Percentiles rank a stretch among this genome's conserved stretches.
Evolutionary conservation across 768 basidiomycete genomes (phyloP).

Genomic region (Mycena albidolilacea): DNA sequence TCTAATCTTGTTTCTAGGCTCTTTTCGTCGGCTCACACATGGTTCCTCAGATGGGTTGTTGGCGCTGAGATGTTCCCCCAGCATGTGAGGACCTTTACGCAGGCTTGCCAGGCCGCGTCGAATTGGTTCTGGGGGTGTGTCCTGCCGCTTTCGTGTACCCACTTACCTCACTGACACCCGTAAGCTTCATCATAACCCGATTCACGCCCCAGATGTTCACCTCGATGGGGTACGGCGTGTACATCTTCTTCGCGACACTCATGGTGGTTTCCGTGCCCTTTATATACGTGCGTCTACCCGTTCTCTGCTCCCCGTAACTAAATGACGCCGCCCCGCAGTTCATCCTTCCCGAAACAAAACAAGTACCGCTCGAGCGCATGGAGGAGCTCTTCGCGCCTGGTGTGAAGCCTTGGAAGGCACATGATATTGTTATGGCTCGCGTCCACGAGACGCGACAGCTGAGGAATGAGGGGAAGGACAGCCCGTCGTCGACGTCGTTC

Average conservation of each 20-base stretch:
- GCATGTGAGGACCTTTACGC: conserved; percentile 56
- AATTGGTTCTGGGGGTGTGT: conserved; percentile 54
- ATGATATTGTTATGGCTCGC: conserved; percentile 49
- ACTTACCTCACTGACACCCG: neutral
- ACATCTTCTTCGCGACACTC: conserved; percentile 54
- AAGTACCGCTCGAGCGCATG: conserved; percentile 60
- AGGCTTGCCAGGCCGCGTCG: conserved; percentile 53
- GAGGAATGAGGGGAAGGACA: neutral
- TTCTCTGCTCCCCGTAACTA: neutral
- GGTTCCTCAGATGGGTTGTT: conserved; percentile 53
- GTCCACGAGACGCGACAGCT: conserved; percentile 39
- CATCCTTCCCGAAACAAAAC: conserved; percentile 58
- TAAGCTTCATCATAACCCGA: conserved; percentile 52
- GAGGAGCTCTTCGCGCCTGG: conserved; percentile 56
- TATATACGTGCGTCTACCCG: conserved; percentile 47
- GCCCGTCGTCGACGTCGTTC: conserved; percentile 30
- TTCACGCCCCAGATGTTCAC: conserved; percentile 58
- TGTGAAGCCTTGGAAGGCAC: conserved; percentile 52
- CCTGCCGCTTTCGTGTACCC: neutral
- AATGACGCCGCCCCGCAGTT: conserved; percentile 39
- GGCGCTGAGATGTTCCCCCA: conserved; percentile 61
- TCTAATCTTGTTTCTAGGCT: neutral
- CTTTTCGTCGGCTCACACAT: neutral
- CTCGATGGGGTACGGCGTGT: conserved; percentile 55
- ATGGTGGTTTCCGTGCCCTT: conserved; percentile 53